A percentile compares a stretch with the other conserved stretches of the same genome.
Evolutionary conservation across 2,329 filamentous ascomycete genomes (phyloP).

Genomic region (Tolypocladium ophioglossoides): DNA sequence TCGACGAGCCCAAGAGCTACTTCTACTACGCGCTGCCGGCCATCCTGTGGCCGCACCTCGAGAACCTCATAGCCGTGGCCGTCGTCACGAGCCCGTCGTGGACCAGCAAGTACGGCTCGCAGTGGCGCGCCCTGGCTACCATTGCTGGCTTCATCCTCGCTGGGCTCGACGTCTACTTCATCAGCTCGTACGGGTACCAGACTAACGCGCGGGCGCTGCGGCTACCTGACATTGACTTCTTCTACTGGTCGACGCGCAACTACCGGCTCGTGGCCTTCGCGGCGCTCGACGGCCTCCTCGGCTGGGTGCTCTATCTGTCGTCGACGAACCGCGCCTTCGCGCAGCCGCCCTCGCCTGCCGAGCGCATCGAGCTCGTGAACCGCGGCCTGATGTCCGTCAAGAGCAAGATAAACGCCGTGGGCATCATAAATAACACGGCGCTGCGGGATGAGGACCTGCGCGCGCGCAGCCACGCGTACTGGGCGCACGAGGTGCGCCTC

Average conservation of each 20-base stretch:
- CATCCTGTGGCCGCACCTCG: constrained; percentile 65
- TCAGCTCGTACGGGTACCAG: constrained; percentile 54
- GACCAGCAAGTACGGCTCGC: constrained; percentile 49
- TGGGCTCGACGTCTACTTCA: constrained; percentile 53
- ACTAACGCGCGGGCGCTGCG: constrained; percentile 52
- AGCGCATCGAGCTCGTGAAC: constrained; percentile 53
- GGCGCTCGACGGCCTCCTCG: constrained; percentile 51
- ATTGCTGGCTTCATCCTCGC: constrained; percentile 49
- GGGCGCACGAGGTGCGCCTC: constrained; percentile 63
- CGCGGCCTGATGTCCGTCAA: constrained; percentile 47
- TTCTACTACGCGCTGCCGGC: constrained; percentile 71
- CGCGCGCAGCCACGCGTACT: constrained; percentile 58
- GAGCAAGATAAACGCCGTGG: constrained; percentile 60
- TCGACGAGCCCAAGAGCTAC: constrained; percentile 60
- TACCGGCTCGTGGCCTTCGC: constrained; percentile 56
- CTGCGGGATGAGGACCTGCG: constrained; percentile 64
- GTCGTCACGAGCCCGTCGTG: constrained; percentile 60
- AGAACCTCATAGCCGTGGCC: constrained; percentile 64
- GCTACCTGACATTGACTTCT: constrained; percentile 54
- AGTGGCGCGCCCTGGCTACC: constrained; percentile 64
- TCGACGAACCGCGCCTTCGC: constrained; percentile 72
- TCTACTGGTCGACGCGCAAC: constrained; percentile 59
- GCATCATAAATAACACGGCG: constrained; percentile 70
- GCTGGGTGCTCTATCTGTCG: constrained; percentile 60
- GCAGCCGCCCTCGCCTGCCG: constrained; percentile 46